Evolutionary conservation across 1,284 basidiomycete species (phyloP).

Genomic region (Apiotrichum sp.): DNA sequence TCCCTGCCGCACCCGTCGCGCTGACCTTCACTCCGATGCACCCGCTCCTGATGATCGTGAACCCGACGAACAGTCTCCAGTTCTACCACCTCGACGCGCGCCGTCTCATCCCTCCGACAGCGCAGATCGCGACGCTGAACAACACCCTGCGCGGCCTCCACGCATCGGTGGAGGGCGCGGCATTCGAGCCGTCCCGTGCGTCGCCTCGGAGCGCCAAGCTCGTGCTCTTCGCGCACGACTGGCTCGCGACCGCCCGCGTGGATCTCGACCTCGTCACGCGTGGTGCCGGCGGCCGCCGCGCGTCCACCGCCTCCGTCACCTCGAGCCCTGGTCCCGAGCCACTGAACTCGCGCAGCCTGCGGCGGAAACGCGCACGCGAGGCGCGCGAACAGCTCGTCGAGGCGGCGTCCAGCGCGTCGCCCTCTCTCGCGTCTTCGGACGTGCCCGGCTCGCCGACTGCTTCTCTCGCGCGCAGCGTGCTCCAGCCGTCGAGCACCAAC

Average conservation of each 20-base stretch:
- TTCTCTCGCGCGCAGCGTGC: conserved; percentile 1
- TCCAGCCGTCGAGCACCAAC: conserved; percentile 16
- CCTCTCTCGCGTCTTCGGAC: conserved; percentile 53
- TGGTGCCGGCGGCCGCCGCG: background rate
- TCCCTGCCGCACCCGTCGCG: conserved; percentile 62
- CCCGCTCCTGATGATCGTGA: conserved; percentile 61
- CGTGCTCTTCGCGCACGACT: conserved; percentile 37
- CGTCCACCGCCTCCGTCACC: background rate
- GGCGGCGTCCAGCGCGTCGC: conserved; percentile 56
- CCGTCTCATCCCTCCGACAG: conserved; percentile 68
- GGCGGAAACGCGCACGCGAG: conserved; percentile 39
- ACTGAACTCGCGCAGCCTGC: conserved; percentile 9
- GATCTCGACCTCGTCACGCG: conserved; percentile 30
- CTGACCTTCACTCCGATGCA: conserved; percentile 51
- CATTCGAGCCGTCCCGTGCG: conserved; percentile 22
- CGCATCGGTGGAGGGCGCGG: conserved; percentile 22
- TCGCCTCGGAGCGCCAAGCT: conserved; percentile 20
- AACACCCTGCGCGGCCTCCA: conserved; percentile 24
- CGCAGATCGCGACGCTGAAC: conserved; percentile 51
- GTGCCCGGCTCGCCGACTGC: background rate
- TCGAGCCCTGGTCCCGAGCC: background rate
- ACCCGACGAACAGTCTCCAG: conserved; percentile 67
- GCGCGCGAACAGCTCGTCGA: conserved; percentile 35
- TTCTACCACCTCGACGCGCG: conserved; percentile 78
- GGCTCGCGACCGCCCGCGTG: conserved; percentile 32